These are phyloP conservation scores for Senna siamea DNA, from an alignment of 306 rosid genomes.

Conservation along the genomic window DNA sequence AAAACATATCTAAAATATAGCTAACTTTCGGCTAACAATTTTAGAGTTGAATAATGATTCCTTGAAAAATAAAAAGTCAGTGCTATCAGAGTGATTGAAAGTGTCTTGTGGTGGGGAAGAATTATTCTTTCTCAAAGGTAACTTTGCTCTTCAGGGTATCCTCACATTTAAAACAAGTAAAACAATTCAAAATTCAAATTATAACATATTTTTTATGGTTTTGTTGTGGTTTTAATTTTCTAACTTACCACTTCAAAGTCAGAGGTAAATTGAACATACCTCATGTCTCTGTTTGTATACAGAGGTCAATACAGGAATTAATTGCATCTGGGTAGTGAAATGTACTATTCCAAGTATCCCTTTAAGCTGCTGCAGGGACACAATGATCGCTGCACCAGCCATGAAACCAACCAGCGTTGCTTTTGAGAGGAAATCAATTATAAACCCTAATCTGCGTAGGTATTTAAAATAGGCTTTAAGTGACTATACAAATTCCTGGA, in stretches of 20 bases:
- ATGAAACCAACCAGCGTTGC: slow-evolving; percentile 91
- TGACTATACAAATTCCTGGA: background rate
- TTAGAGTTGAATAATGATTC: slow-evolving; percentile 32
- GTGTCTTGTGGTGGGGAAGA: slow-evolving; percentile 27
- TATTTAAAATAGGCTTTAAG: background rate
- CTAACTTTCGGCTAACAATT: slow-evolving; percentile 34
- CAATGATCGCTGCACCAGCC: slow-evolving; percentile 96
- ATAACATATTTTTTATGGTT: background rate
- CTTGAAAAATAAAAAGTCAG: background rate
- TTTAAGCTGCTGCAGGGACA: slow-evolving; percentile 85
- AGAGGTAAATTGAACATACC: slow-evolving; percentile 49
- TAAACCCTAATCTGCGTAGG: slow-evolving; percentile 71
- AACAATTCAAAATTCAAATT: no score
- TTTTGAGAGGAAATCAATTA: slow-evolving; percentile 93
- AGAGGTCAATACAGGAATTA: slow-evolving; percentile 70
- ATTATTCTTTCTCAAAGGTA: slow-evolving; percentile 21
- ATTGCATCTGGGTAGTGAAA: slow-evolving; percentile 85
- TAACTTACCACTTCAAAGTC: background rate
- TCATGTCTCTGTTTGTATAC: slow-evolving; percentile 59
- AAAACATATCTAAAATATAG: slow-evolving; percentile 28
- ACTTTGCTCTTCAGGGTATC: slow-evolving; percentile 14
- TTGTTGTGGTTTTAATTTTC: background rate
- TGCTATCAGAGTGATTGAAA: slow-evolving; percentile 44
- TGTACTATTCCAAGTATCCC: slow-evolving; percentile 90
- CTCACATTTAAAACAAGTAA: background rate